Base-by-base conservation (phyloP, 257 asterid species). In the Ehretia macrophylla region DNA sequence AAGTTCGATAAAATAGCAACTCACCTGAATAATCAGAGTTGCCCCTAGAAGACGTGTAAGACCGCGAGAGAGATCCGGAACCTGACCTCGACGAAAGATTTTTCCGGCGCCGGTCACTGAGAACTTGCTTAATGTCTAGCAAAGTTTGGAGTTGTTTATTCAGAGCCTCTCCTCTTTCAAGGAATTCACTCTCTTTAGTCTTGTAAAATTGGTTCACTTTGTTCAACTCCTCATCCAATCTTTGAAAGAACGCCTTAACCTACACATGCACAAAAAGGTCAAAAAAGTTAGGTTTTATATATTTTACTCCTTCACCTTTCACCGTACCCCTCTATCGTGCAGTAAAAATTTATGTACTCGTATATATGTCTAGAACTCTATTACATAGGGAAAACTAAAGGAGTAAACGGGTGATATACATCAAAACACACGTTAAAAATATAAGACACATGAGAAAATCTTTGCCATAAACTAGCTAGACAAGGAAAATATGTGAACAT, bases 191-290 rank as follows among this genome's bases (percentile, higher is more conserved):
- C 47, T 93, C 99, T 74, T 82, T 93, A 5, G 69, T 75, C 58
- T 57, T 67, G 68, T 86, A 89, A 64, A 93, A 93, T 51, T 77
- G 75, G 75, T 89, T 83, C 55, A 93, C 96, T 73, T 93, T 93
- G 55, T 80, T 80, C 1, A 85, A 77, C 68, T 93, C 97, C 6
- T 78, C 90, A 13, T 93, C 86, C 60, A 89, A 62, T 73, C 64
- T 75, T 56, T 83, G 90, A 37, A 89, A 85, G 60, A 89, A 93
- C 45, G 66, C 44, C 32, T 68, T 78, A 38, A 88, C 84, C 98
- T 88, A 68, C 35, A 6, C 6, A 27, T 1, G 6, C 35, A 27
- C 35, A 27, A 3, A 27, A 6, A 27, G 4, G 35, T 27, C 6
- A 27, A 27, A 27, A 27, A 27, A 27, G 35, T 27, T 1, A 27